Evolutionary conservation across 306 rosid species (phyloP).

Genomic region (Cucumis melo): DNA sequence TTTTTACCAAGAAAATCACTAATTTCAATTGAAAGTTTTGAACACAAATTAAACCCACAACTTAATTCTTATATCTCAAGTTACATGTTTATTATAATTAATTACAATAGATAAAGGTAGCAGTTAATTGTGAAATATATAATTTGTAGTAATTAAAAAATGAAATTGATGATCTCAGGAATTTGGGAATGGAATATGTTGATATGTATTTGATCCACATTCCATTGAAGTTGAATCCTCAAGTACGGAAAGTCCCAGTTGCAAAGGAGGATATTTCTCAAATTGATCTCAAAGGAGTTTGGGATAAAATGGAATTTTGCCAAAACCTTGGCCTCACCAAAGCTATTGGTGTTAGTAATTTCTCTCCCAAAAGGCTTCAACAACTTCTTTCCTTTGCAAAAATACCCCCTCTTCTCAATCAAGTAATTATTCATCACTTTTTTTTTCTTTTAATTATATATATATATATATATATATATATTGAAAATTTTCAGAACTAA

Average conservation of each 20-base stretch:
- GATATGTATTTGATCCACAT: slow-evolving; percentile 11
- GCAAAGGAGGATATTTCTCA: slow-evolving; percentile 8
- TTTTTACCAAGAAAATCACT: too few species aligned
- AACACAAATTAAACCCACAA: too few species aligned
- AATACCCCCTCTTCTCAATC: slow-evolving; percentile 61
- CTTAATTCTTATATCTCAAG: too few species aligned
- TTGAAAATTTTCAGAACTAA: too few species aligned
- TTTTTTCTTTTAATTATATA: too few species aligned
- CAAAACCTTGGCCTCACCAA: slow-evolving; percentile 66
- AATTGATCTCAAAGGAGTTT: slow-evolving; percentile 51
- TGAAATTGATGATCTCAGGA: background rate
- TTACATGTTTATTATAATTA: too few species aligned
- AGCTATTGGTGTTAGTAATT: slow-evolving; percentile 72
- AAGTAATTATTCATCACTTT: slow-evolving; percentile 16
- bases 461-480: too few species aligned
- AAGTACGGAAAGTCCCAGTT: background rate
- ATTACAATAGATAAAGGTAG: too few species aligned
- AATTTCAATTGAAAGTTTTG: too few species aligned
- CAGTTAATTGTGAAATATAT: too few species aligned
- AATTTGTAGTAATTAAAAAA: background rate
- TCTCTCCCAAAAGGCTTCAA: slow-evolving; percentile 53
- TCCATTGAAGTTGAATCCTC: background rate
- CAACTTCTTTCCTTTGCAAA: slow-evolving; percentile 41
- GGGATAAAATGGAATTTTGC: slow-evolving; percentile 70
- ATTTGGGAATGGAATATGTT: slow-evolving; percentile 1